Base-by-base conservation (phyloP, 208 protist genomes). In the Zelonia costaricensis region DNA sequence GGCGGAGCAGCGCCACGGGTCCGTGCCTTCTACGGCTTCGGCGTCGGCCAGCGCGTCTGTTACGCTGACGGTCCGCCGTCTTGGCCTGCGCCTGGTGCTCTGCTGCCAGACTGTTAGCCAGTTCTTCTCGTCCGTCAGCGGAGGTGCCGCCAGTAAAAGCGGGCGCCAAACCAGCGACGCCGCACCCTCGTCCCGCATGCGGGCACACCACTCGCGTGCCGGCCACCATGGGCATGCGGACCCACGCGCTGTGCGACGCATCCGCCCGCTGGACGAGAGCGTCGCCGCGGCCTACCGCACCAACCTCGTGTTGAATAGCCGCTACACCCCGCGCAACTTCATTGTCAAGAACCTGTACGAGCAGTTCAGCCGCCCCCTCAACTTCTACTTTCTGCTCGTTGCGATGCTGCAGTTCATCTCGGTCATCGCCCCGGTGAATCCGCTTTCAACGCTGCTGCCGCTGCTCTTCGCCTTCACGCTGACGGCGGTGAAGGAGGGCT, bases 301-400 rank as follows among this genome's bases (percentile, higher is more conserved):
- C 53, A 99, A 99, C 75, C 77, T 67, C 13, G 82, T 98, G 10
- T 74, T 70, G 27, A 98, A 97, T 43, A 89, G 91, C 48, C 97
- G 97, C 63, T 99, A 99, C 80, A 98, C 86, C 3, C 20, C 91
- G 0, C 68, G 87, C 3, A 99, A 85, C 44, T 99, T 99, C 66
- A 25, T 99, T 0, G 92, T 95, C 47, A 86, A 94, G 43, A 99
- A 98, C 45, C 68, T 99, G 8, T 98, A 89, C 55, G 97, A 98
- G 69, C 98, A 99, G 82, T 99, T 99, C 59, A 57, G 77, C 2
- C 77, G 93, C 7, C 83, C 95, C 9, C 80, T 98, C 27, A 99
- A 99, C 73, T 80, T 97, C 36, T 99, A 99, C 71, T 99, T 99
- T 81, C 67, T 99, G 22, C 58, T 98, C 4, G 96, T 99, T 9